These are phyloP conservation scores for Saccharomycopsis sp. DNA, from an alignment of 805 yeast species.

Conservation along the genomic window DNA sequence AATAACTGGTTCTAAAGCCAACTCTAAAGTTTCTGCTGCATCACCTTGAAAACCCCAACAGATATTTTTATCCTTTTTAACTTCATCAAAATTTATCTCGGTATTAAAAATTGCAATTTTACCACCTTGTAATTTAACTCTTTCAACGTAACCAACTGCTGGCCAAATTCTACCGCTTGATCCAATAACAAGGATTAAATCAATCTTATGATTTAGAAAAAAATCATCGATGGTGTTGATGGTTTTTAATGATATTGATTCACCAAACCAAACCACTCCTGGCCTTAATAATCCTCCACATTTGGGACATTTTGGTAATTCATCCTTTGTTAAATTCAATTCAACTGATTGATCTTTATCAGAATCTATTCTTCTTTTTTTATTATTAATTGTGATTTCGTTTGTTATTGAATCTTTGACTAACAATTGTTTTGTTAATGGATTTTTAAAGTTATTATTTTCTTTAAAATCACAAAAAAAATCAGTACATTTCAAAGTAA, in stretches of 20 bases:
- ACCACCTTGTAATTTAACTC: slow-evolving; percentile 64
- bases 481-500: slow-evolving; percentile 63
- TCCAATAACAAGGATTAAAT: slow-evolving; percentile 72
- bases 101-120: slow-evolving; percentile 78
- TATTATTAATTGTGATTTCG: slow-evolving; percentile 1
- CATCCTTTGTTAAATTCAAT: slow-evolving; percentile 35
- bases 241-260: slow-evolving; percentile 54
- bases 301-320: slow-evolving; percentile 67
- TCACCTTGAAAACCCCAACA: slow-evolving; percentile 76
- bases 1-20: slow-evolving; percentile 46
- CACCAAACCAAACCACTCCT: slow-evolving; percentile 96
- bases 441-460: slow-evolving; percentile 40
- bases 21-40: slow-evolving; percentile 61
- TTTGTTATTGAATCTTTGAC: slow-evolving; percentile 4
- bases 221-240: slow-evolving; percentile 66
- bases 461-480: slow-evolving; percentile 60
- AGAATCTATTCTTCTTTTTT: slow-evolving; percentile 4
- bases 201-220: slow-evolving; percentile 43
- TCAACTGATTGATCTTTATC: slow-evolving; percentile 26
- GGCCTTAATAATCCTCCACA: slow-evolving; percentile 71
- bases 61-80: slow-evolving; percentile 30
- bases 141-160: slow-evolving; percentile 81
- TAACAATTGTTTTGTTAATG: slow-evolving; percentile 45
- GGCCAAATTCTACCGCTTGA: slow-evolving; percentile 86
- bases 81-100: slow-evolving; percentile 36